Base-by-base conservation (phyloP, 768 basidiomycete genomes). In the Clitopilus passeckerianus region DNA sequence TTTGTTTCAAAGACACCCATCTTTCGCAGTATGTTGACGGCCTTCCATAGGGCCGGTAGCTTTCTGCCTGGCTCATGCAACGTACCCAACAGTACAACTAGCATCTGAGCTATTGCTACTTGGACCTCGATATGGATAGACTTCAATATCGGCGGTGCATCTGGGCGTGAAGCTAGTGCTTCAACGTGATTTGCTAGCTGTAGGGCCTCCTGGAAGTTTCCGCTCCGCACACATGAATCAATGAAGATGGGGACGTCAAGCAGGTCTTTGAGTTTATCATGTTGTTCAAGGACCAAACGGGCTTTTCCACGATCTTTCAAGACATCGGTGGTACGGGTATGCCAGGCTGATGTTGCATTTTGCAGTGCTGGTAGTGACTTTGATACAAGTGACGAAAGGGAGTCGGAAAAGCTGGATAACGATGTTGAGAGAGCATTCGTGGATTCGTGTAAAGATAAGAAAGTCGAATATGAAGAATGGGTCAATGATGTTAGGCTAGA, bases 161-260 rank as follows among this genome's bases (percentile, higher is more conserved):
- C 72, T 60, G 72, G 78, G 46, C 74, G 77, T 57, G 68, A 67
- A 34, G 74, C 78, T 59, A 89, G 73, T 15, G 80, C 69, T 43
- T 77, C 74, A 0, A 89, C 86, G 70, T 96, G 94, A 23, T 82
- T 76, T 5, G 90, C 82, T 37, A 98, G 81, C 24, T 93, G 89
- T 59, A 98, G 81, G 0, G 95, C 95, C 69, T 98, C 97, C 57
- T 86, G 81, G 75, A 95, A 98, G 72, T 91, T 90, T 6, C 93
- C 93, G 66, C 93, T 94, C 37, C 94, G 84, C 14, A 97, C 90
- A 68, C 94, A 98, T 0, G 93, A 92, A 69, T 96, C 93, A 68
- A 97, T 89, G 30, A 99, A 81, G 55, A 90, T 78, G 8, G 96
- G 94, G 53, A 95, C 83, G 65, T 97, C 95, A 59, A 98, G 84